Conservation (phyloP, 371 early-diverging fungal genomes). For the Mucor plumbeus region DNA sequence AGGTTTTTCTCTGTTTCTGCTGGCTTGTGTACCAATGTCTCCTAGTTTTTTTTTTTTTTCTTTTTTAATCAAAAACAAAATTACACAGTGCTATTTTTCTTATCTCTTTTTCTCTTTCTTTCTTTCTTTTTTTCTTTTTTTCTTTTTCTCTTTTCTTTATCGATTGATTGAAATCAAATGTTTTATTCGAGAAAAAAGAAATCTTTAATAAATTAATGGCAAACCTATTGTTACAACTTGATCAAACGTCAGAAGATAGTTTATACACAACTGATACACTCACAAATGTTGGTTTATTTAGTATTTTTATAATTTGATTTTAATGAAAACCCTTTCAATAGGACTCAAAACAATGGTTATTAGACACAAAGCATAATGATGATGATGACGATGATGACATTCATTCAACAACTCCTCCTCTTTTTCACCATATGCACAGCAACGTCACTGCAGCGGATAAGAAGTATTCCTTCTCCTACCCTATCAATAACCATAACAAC, state of each 20-base stretch:
- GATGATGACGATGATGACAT: neutral
- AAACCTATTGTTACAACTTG: conserved; percentile 5
- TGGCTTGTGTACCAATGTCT: conserved; percentile 1
- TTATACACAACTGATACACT: conserved; percentile 3
- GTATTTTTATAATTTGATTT: neutral
- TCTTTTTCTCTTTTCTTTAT: neutral
- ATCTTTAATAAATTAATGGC: neutral
- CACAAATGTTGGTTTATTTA: conserved; percentile 9
- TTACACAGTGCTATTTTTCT: neutral
- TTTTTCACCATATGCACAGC: conserved; percentile 1
- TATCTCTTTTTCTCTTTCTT: neutral
- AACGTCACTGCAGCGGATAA: conserved; percentile 7
- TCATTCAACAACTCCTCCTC: neutral
- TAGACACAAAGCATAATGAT: neutral
- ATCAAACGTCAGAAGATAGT: conserved; percentile 7
- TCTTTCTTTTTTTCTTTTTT: neutral
- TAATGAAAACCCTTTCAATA: neutral
- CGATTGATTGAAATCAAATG: neutral
- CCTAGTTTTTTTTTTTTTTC: neutral
- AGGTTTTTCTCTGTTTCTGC: neutral
- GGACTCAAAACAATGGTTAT: neutral
- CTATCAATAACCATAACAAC: conserved; percentile 6
- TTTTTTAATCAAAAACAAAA: neutral
- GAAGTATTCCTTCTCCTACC: neutral
- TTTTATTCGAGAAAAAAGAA: conserved; percentile 2